Evolutionary conservation across 2,329 filamentous ascomycete species (phyloP).

Genomic region (Exophiala aquamarina): DNA sequence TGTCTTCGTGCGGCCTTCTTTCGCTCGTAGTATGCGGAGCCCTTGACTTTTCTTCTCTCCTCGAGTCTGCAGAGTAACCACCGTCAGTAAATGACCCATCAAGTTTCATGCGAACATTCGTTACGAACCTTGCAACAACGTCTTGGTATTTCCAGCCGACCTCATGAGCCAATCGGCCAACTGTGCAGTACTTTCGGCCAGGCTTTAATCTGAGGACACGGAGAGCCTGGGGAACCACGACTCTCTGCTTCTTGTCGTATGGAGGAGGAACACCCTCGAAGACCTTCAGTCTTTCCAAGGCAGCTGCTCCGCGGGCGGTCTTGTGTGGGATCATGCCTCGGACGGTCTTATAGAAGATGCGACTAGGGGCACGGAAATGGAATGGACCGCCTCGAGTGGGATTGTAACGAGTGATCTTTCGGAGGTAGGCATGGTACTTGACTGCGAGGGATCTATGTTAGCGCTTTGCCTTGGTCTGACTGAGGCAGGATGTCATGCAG

Average conservation of each 20-base stretch:
- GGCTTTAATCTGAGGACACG: conserved; percentile 96
- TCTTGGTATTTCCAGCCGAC: conserved; percentile 99
- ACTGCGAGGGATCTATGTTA: conserved; percentile 59
- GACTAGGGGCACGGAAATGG: conserved; percentile 98
- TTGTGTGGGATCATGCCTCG: conserved; percentile 99
- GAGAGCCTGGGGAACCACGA: conserved; percentile 98
- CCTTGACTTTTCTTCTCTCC: conserved; percentile 99
- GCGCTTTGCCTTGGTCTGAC: conserved; percentile 1
- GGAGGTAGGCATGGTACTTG: conserved; percentile 99
- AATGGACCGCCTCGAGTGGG: conserved; percentile 98
- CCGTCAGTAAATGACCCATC: conserved; percentile 4
- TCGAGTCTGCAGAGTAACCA: conserved; percentile 69
- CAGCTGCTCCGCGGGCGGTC: conserved; percentile 94
- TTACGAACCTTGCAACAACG: conserved; percentile 89
- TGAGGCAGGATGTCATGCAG: background rate
- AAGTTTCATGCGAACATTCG: background rate
- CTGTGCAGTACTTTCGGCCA: conserved; percentile 99
- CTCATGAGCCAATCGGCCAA: conserved; percentile 96
- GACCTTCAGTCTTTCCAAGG: conserved; percentile 98
- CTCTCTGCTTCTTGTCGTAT: conserved; percentile 99
- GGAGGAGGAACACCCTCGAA: conserved; percentile 99
- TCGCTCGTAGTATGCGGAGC: conserved; percentile 98
- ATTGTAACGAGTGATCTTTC: conserved; percentile 99
- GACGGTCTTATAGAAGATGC: conserved; percentile 99
- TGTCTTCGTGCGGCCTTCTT: conserved; percentile 96